These are phyloP conservation scores for Trichoderma koningii DNA, from an alignment of 2,329 filamentous ascomycete genomes.

Conservation along the genomic window DNA sequence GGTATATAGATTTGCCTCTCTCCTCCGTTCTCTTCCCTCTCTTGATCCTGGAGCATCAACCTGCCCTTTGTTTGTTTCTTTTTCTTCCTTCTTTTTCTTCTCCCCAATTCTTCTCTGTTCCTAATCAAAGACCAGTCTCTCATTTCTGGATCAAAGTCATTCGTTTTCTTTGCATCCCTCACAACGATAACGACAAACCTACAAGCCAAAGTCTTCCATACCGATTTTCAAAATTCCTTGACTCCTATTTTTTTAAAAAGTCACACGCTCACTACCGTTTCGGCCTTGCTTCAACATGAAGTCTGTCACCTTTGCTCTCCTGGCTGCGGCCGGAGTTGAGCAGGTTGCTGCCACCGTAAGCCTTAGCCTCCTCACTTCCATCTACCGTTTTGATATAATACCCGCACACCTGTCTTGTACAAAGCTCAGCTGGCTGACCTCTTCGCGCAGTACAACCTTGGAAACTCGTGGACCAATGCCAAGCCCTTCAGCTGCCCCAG, in stretches of 20 bases:
- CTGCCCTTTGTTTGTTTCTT: slow-evolving; percentile 14
- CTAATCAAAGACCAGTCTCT: slow-evolving; percentile 25
- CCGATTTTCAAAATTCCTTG: slow-evolving; percentile 30
- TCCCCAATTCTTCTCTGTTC: background rate
- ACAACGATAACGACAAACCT: slow-evolving; percentile 35
- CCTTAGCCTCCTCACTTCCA: background rate
- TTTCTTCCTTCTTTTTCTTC: slow-evolving; percentile 13
- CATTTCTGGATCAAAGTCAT: slow-evolving; percentile 52
- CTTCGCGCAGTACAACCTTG: slow-evolving; percentile 24
- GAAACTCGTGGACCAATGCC: slow-evolving; percentile 37
- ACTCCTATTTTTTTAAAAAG: slow-evolving; percentile 27
- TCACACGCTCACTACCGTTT: slow-evolving; percentile 22
- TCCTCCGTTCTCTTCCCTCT: background rate
- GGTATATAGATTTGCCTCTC: slow-evolving; percentile 37
- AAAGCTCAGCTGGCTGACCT: background rate
- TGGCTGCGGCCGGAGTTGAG: slow-evolving; percentile 55
- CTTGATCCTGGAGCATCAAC: slow-evolving; percentile 9
- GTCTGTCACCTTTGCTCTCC: slow-evolving; percentile 47
- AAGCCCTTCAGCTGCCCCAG: slow-evolving; percentile 64
- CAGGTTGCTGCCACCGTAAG: slow-evolving; percentile 52
- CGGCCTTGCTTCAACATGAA: slow-evolving; percentile 49
- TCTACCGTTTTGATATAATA: background rate
- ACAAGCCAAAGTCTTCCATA: slow-evolving; percentile 33
- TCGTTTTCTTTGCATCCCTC: slow-evolving; percentile 55
- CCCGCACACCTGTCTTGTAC: background rate